Conservation (phyloP, 805 yeast species). For the Candida odintsovae region DNA sequence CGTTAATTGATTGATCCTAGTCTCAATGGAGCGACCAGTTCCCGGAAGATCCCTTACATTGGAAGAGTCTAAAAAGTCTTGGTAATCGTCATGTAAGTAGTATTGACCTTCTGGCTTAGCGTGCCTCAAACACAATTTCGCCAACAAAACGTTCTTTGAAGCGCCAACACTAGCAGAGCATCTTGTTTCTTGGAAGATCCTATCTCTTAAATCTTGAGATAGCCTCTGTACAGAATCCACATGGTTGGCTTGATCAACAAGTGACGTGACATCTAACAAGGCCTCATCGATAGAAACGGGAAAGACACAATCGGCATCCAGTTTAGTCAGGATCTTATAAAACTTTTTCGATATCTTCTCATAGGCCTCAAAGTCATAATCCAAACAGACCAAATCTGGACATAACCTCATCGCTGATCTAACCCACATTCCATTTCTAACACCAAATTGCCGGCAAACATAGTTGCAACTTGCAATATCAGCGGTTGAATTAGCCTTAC, state of each 20-base stretch:
- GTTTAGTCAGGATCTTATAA: constrained; percentile 49
- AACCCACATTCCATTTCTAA: constrained; percentile 89
- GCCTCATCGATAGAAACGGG: constrained; percentile 95
- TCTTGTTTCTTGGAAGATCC: constrained; percentile 38
- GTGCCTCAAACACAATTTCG: constrained; percentile 62
- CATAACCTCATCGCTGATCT: constrained; percentile 57
- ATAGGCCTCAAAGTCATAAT: constrained; percentile 71
- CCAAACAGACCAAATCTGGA: constrained; percentile 56
- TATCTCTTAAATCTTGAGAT: constrained; percentile 26
- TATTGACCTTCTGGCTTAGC: constrained; percentile 79
- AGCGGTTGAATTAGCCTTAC: constrained; percentile 38
- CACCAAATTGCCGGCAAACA: constrained; percentile 72
- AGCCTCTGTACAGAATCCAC: constrained; percentile 21
- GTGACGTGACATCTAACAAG: constrained; percentile 55
- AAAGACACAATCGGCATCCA: constrained; percentile 33
- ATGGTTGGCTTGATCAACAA: constrained; percentile 21
- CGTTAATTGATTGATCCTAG: constrained; percentile 25
- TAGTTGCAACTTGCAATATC: constrained; percentile 94
- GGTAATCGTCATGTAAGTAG: constrained; percentile 32
- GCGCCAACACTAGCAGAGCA: constrained; percentile 80
- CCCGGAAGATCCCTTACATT: constrained; percentile 51
- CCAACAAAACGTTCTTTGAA: constrained; percentile 67
- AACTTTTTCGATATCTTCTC: constrained; percentile 59
- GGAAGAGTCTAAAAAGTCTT: constrained; percentile 24
- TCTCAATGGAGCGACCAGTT: constrained; percentile 46